A percentile compares a stretch with the other conserved stretches of the same genome.
These are phyloP conservation scores for Cicer yamashitae DNA, from an alignment of 306 rosid genomes.

Conservation along the genomic window DNA sequence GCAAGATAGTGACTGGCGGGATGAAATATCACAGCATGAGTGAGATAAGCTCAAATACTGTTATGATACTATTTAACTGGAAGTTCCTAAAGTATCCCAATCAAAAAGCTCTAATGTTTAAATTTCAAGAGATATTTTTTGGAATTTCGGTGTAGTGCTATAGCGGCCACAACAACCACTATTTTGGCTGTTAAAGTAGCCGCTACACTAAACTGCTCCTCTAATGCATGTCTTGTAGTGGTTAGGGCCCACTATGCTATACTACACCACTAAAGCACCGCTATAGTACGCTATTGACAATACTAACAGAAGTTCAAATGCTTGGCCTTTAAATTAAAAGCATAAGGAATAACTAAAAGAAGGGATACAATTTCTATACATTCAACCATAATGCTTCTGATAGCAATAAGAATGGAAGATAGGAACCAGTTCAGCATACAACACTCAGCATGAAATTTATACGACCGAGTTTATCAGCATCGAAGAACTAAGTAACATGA, in stretches of 20 bases:
- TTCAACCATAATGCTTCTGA: constrained; percentile 15
- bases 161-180: neutral
- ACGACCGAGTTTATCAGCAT: neutral
- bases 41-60: neutral
- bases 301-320: constrained; percentile 8
- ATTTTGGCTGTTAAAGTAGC: neutral
- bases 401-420: constrained; percentile 10
- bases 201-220: neutral
- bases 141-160: neutral
- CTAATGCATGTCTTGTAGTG: neutral
- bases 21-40: neutral
- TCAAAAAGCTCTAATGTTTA: neutral
- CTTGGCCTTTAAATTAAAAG: constrained; percentile 14
- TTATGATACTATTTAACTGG: neutral
- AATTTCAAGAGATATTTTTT: neutral
- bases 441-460: constrained; percentile 13
- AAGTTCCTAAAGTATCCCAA: neutral
- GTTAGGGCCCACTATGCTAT: neutral
- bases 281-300: neutral
- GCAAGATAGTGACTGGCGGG: neutral
- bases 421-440: constrained; percentile 12
- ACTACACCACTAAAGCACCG: neutral
- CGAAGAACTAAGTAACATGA: neutral
- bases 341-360: constrained; percentile 6
- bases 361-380: neutral